Conservation (phyloP, 139 green algal genomes). For the Chlamydomonas sp. region DNA sequence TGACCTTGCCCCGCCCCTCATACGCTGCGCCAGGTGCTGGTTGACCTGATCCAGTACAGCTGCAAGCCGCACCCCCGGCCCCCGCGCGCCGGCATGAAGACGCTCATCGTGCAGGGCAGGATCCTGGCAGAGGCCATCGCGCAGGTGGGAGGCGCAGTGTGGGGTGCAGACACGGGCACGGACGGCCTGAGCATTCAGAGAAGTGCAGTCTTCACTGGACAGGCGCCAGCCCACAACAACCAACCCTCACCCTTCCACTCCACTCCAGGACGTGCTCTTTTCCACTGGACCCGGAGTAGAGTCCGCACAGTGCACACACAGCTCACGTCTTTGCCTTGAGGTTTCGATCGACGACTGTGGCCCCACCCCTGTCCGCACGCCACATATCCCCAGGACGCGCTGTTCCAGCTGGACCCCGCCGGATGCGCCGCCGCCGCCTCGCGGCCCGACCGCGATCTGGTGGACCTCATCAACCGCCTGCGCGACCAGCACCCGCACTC, state of each 20-base stretch:
- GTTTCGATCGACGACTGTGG: too few species aligned
- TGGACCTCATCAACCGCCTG: constrained; percentile 34
- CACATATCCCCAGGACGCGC: constrained; percentile 9
- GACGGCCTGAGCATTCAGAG: too few species aligned
- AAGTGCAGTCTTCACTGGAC: too few species aligned
- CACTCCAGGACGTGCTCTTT: too few species aligned
- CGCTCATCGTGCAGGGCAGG: constrained; percentile 33
- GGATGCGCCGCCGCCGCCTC: constrained; percentile 8
- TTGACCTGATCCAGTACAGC: constrained; percentile 30
- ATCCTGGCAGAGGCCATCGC: constrained; percentile 34
- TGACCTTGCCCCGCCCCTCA: not conserved
- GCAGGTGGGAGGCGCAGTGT: not conserved
- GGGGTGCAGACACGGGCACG: not conserved
- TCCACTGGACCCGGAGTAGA: too few species aligned
- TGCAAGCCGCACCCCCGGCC: constrained; percentile 32
- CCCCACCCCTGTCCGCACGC: not conserved
- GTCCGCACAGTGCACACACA: too few species aligned
- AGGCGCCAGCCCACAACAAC: too few species aligned
- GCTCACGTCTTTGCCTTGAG: too few species aligned
- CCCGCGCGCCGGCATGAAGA: constrained; percentile 32
- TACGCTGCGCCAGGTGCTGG: not conserved
- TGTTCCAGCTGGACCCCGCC: constrained; percentile 30
- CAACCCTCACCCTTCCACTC: too few species aligned
- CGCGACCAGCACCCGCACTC: constrained; percentile 2
- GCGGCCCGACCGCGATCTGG: constrained; percentile 18